Conservation (phyloP, 2,329 filamentous ascomycete genomes). For the Aurifilum marmelostoma region DNA sequence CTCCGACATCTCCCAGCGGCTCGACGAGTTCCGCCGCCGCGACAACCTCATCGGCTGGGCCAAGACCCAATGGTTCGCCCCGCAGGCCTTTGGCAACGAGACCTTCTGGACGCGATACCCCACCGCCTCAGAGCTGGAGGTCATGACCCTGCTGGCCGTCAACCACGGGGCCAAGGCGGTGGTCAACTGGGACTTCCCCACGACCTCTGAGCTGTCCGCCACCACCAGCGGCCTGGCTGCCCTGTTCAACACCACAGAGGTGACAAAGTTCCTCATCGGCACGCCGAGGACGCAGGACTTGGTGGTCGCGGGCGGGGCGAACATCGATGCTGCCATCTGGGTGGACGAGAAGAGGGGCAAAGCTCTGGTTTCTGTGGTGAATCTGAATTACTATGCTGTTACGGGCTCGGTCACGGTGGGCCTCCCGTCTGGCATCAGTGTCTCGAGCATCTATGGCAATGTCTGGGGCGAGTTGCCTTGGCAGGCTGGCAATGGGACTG, state of each 20-base stretch:
- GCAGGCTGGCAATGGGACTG: constrained; percentile 23
- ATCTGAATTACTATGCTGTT: constrained; percentile 27
- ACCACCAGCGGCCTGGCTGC: constrained; percentile 44
- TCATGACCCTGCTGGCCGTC: constrained; percentile 50
- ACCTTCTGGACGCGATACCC: constrained; percentile 52
- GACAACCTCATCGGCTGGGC: constrained; percentile 43
- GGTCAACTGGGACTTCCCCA: constrained; percentile 53
- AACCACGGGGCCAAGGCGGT: constrained; percentile 55
- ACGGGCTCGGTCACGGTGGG: constrained; percentile 15
- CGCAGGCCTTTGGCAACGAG: constrained; percentile 52
- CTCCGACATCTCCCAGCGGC: constrained; percentile 47
- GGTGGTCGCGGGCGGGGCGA: constrained; percentile 29
- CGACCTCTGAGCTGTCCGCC: constrained; percentile 38
- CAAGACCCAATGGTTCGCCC: constrained; percentile 53
- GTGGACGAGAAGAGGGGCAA: constrained; percentile 32
- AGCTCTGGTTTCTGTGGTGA: constrained; percentile 29
- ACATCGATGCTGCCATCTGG: constrained; percentile 49
- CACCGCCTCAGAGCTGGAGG: constrained; percentile 47
- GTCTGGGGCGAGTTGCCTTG: constrained; percentile 29
- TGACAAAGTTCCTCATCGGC: constrained; percentile 44
- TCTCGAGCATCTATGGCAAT: constrained; percentile 5
- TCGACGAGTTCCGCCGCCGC: constrained; percentile 46
- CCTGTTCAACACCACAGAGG: constrained; percentile 40
- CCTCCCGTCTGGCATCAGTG: constrained; percentile 21
- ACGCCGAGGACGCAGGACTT: constrained; percentile 35